Evolutionary conservation across 768 basidiomycete species (phyloP), one percentile per base, ranked within the genome.

Genomic region (Pisolithus albus): DNA sequence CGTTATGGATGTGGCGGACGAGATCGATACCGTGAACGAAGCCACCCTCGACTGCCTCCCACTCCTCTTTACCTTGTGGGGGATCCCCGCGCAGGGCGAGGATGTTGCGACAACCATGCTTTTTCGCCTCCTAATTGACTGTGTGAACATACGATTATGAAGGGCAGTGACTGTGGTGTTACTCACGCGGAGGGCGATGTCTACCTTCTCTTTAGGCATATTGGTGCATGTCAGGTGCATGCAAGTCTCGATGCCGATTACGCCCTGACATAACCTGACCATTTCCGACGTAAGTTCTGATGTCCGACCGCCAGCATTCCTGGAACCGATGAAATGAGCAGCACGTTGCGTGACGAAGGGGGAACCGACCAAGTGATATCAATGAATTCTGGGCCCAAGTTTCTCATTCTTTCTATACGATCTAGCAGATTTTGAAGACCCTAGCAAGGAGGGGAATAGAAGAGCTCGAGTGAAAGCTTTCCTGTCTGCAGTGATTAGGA

Each of bases 151-250:
- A 48, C 18, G 34, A 43, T 8, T 49, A 50, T 36, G 21, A 30
- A 41, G 50, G 46, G 42, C 50, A 34, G 39, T 39, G 39, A 50
- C 41, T 23, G 47, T n/a, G 26, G 54, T 8, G 52, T 51, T 8
- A 73, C 88, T 58, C 62, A 97, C 95, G 65, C 77, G 71, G 42
- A 99, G 72, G 30, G 95, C 93, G 61, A 85, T 82, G 70, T 96
- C 93, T 19, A 99, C 87, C 65, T 98, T 97, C 66, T 89, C 86
- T 63, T 78, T 77, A n/a, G 92, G 92, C 92, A 99, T 96, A 71
- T 95, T 96, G 46, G 96, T 98, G 65, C 96, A 98, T 42, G 95
- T 98, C 59, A 99, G 70, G 70, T 99, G 96, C 92, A 99, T 92
- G 72, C 93, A 97, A 26, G 93, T 95, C 71, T 98, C 93, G 21